Evolutionary conservation across 2,329 filamentous ascomycete genomes (phyloP).

Genomic region (Verticillium tricorpus): DNA sequence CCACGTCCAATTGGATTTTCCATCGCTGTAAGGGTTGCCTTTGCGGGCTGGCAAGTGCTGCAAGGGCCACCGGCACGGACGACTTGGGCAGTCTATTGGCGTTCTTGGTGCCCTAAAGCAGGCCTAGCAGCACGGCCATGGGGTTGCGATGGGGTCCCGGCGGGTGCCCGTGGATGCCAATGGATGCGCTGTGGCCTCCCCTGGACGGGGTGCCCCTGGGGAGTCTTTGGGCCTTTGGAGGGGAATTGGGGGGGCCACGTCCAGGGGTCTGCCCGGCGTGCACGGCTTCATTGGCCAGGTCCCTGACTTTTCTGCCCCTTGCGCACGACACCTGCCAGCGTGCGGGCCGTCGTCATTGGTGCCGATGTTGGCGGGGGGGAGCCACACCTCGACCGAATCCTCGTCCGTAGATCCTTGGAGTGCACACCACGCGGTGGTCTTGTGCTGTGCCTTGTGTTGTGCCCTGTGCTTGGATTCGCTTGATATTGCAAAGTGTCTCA

Average conservation of each 20-base stretch:
- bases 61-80: not conserved
- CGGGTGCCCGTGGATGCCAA: not conserved
- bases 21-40: not conserved
- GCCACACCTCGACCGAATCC: conserved; percentile 5
- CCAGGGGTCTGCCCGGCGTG: not conserved
- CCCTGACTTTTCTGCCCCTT: not conserved
- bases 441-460: not conserved
- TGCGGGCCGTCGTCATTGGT: not conserved
- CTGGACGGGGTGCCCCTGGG: not conserved
- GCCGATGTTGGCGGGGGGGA: not conserved
- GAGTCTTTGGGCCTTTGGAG: not conserved
- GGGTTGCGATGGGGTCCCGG: not conserved
- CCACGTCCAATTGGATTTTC: not conserved
- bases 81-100: not conserved
- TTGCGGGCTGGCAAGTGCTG: not conserved
- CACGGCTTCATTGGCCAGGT: not conserved
- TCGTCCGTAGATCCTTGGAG: not conserved
- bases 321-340: not conserved
- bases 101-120: not conserved
- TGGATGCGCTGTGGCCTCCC: not conserved
- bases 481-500: not conserved
- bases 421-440: not conserved
- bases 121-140: not conserved
- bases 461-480: not conserved
- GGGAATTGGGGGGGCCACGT: not conserved